Base-by-base conservation (phyloP, 495 filamentous ascomycete species). In the Collariella sp. region DNA sequence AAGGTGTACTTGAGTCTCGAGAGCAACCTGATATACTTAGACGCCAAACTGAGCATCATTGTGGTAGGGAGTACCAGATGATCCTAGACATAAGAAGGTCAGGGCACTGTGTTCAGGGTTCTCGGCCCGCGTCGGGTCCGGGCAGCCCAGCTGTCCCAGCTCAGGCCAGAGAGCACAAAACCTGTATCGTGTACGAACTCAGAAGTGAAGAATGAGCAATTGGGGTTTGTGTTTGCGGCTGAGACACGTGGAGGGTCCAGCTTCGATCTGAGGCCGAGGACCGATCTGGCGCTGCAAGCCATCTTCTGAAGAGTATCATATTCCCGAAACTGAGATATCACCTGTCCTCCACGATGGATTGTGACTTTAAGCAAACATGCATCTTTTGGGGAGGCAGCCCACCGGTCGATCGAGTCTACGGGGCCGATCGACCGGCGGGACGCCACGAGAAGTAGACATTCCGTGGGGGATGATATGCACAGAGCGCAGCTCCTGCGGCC, bases 351-450 rank as follows among this genome's bases (percentile, higher is more conserved):
- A 22, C 26, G 20, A 43, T 36, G 24, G 26, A 7, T 7, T 24
- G 44, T 33, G 46, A 35, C 52, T 52, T 23, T 41, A n/a, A 51
- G 52, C 57, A 59, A 59, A 59, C 52, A 52, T 46, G 26, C 52
- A 31, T 18, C 38, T 43, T 12, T 29, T 26, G 56, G 33, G 46
- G 16, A 13, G 46, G 6, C 46, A 13, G 38, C 26, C 51, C 31
- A 29, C 26, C 5, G 36, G 15, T 7, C 40, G 38, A 18, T 43
- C 50, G 39, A 52, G 34, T 34, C 42, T 20, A 26, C 22, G 22
- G 19, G 26, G 26, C 3, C 19, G 24, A 18, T 7, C 3, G 29
- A 5, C n/a, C n/a, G n/a, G n/a, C n/a, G n/a, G n/a, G n/a, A n/a
- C n/a, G 18, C 24, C 19, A 18, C 33, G 11, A 38, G 12, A 45